Percentiles rank a stretch among this genome's conserved stretches.
Evolutionary conservation across 176 grass and related monocot genomes (phyloP).

Genomic region (Panicum miliaceum): DNA sequence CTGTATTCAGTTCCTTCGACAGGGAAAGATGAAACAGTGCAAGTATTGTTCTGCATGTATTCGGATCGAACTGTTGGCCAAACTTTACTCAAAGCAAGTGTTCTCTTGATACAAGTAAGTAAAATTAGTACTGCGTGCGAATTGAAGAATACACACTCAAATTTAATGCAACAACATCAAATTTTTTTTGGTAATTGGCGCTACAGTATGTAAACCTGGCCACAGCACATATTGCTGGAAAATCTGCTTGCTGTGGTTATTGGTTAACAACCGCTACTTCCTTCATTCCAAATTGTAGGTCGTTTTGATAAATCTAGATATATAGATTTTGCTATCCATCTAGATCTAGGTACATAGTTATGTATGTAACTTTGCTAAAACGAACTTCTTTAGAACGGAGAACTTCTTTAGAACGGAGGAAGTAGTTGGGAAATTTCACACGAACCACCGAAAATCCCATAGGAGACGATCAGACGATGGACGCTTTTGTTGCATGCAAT

Average conservation of each 20-base stretch:
- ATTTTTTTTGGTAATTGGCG: neutral
- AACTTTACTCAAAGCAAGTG: neutral
- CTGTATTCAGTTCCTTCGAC: neutral
- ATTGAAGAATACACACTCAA: neutral
- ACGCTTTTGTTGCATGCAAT: conserved; percentile 40
- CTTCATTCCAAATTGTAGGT: no score
- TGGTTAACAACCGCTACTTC: neutral
- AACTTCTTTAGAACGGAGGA: no score
- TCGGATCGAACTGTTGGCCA: neutral
- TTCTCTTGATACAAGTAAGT: neutral
- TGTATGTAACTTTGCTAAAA: no score
- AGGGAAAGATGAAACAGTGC: neutral
- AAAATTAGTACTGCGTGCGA: neutral
- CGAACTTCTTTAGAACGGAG: no score
- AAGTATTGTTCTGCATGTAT: neutral
- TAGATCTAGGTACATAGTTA: no score
- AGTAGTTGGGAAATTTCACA: neutral
- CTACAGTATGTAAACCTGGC: neutral
- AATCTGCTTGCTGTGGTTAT: neutral
- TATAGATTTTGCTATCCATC: no score
- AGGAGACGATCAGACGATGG: neutral
- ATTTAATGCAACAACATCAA: neutral
- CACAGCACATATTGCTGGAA: neutral
- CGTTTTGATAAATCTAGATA: no score
- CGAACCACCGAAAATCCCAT: neutral